Base-by-base conservation (phyloP, 352 stramenopile genomes). In the Globisporangium perplexum region DNA sequence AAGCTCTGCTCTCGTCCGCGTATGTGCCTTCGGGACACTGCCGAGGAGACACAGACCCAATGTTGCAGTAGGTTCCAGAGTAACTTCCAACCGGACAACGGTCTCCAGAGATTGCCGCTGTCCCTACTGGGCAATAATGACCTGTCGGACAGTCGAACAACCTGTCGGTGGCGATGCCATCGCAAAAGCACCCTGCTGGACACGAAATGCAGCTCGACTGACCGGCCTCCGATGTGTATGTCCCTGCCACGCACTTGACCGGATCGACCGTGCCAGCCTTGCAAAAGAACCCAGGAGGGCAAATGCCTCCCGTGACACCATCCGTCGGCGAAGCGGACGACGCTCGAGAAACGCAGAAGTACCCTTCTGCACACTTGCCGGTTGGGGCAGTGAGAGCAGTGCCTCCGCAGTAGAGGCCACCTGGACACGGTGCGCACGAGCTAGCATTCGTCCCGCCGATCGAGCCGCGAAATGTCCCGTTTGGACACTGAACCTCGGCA, bases 331-430 rank as follows among this genome's bases (percentile, higher is more conserved):
- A 84, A 3, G 77, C 52, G 1, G 55, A 69, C 0, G 62, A 76
- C 7, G 78, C 61, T 35, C 61, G 72, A 2, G 54, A 65, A 5
- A 80, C 52, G 54, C 91, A 98, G 57, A 89, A 97, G 62, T 93
- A 97, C 0, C 91, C 89, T 15, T 72, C 44, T 1, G 36, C 66
- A 48, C 93, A 98, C 0, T 69, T 58, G 0, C 74, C 77, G 0
- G 66, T 78, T 1, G 86, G 84, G 0, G 52, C 33, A 0, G 66
- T 80, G 31, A 90, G 62, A 1, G 64, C 76, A 10, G 67, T 85
- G 1, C 49, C 58, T 17, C 55, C 65, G 43, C 82, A 95, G 36
- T 77, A 74, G 17, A 65, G 59, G 1, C 85, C 85, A 31, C 71
- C 79, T 0, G 79, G 66, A 46, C 88, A 96, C 8, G 71, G 50